Conservation (phyloP, 805 yeast genomes). For the Wickerhamiella cacticola region DNA sequence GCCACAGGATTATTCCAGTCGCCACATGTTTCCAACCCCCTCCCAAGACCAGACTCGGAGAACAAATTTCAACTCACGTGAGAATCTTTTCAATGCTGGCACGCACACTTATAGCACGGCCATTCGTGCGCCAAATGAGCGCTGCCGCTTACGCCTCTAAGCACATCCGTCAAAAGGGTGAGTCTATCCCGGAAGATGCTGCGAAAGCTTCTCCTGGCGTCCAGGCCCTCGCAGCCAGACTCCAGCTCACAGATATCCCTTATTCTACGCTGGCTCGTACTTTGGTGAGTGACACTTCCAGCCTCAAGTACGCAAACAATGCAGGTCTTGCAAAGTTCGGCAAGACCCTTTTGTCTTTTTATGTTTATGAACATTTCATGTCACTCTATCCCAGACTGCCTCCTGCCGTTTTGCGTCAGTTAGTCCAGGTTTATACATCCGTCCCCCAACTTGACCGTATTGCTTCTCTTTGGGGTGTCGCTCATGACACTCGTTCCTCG, state of each 20-base stretch:
- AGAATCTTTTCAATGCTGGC: slow-evolving; percentile 8
- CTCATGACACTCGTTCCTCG: slow-evolving; percentile 52
- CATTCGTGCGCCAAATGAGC: slow-evolving; percentile 6
- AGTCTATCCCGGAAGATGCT: slow-evolving; percentile 37
- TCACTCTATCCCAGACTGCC: slow-evolving; percentile 85
- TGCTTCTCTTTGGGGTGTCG: slow-evolving; percentile 81
- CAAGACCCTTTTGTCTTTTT: slow-evolving; percentile 58
- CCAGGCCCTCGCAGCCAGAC: slow-evolving; percentile 65
- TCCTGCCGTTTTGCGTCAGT: slow-evolving; percentile 56
- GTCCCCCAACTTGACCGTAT: slow-evolving; percentile 50
- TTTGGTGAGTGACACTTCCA: slow-evolving; percentile 45
- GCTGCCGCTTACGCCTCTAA: slow-evolving; percentile 18
- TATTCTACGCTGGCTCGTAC: slow-evolving; percentile 68
- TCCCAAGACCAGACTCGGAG: too few relatives aligned
- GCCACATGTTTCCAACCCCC: too few relatives aligned
- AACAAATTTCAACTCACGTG: slow-evolving; percentile 8
- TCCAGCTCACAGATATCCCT: slow-evolving; percentile 42
- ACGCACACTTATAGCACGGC: slow-evolving; percentile 4
- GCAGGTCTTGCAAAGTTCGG: slow-evolving; percentile 76
- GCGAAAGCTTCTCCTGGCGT: slow-evolving; percentile 58
- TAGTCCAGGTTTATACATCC: slow-evolving; percentile 66
- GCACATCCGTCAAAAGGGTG: slow-evolving; percentile 20
- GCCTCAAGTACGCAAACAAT: slow-evolving; percentile 51
- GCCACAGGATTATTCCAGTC: too few relatives aligned
- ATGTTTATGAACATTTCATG: slow-evolving; percentile 61